A percentile compares a stretch with the other conserved stretches of the same genome.
phyloP scores from a whole-genome alignment of 2,329 filamentous ascomycete species.

The Fusarium irregulare region DNA sequence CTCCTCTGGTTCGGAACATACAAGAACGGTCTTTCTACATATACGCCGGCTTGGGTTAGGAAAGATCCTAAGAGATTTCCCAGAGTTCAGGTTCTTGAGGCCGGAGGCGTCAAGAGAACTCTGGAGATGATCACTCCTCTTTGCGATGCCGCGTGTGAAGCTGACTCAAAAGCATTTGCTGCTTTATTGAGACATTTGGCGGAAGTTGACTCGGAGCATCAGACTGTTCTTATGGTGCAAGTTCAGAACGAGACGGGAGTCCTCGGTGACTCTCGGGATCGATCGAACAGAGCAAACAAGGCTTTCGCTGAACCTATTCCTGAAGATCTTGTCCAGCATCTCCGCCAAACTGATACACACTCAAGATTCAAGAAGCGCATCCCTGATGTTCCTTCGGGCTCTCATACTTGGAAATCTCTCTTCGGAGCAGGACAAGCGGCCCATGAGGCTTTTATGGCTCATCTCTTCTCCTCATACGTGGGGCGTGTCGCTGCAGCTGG shows the following conservation, averaged over 20 bases:
- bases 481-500: slow-evolving; percentile 51
- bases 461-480: slow-evolving; percentile 50
- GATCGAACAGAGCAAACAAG: slow-evolving; percentile 54
- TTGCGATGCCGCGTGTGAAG: slow-evolving; percentile 44
- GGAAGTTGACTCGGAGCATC: slow-evolving; percentile 57
- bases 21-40: slow-evolving; percentile 55
- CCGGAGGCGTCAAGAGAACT: slow-evolving; percentile 48
- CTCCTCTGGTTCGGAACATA: slow-evolving; percentile 55
- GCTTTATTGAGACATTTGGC: slow-evolving; percentile 51
- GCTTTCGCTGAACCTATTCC: slow-evolving; percentile 53
- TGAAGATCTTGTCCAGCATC: slow-evolving; percentile 41
- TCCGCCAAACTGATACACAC: slow-evolving; percentile 44
- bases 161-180: slow-evolving; percentile 50
- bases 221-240: slow-evolving; percentile 66
- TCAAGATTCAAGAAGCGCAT: slow-evolving; percentile 48
- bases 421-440: slow-evolving; percentile 48
- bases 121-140: slow-evolving; percentile 51
- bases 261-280: slow-evolving; percentile 63
- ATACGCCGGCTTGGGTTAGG: slow-evolving; percentile 52
- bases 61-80: slow-evolving; percentile 52
- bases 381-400: slow-evolving; percentile 37
- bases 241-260: slow-evolving; percentile 68
- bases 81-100: slow-evolving; percentile 48
- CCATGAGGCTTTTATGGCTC: slow-evolving; percentile 54
- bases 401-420: slow-evolving; percentile 48